These are phyloP conservation scores for Mortierella claussenii DNA, from an alignment of 192 early-diverging fungal genomes.

Conservation along the genomic window DNA sequence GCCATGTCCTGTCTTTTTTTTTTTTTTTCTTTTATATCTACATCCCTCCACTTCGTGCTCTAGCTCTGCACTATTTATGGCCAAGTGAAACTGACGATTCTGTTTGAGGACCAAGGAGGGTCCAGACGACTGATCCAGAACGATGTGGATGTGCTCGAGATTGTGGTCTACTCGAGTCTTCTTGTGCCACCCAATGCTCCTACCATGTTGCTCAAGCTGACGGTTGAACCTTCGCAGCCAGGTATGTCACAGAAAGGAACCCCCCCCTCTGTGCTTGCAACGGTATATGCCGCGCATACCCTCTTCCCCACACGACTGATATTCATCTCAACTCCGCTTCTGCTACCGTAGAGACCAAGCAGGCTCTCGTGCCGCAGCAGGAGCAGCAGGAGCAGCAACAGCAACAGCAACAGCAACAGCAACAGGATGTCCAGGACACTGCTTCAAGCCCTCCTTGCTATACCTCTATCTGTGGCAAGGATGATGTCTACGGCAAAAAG, in stretches of 20 bases:
- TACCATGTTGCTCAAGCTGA: slow-evolving; percentile 24
- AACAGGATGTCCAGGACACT: not conserved
- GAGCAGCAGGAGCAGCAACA: too few relatives aligned
- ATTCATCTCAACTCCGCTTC: too few relatives aligned
- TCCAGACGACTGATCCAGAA: slow-evolving; percentile 1
- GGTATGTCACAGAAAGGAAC: too few relatives aligned
- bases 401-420: too few relatives aligned
- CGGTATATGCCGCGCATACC: too few relatives aligned
- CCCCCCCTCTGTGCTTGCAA: too few relatives aligned
- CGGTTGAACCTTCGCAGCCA: slow-evolving; percentile 5
- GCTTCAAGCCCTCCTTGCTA: not conserved
- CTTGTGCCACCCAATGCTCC: slow-evolving; percentile 12
- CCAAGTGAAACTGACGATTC: slow-evolving; percentile 17
- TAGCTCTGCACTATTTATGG: slow-evolving; percentile 40
- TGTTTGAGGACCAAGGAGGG: slow-evolving; percentile 10
- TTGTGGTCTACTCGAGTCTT: slow-evolving; percentile 5
- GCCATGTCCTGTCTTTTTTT: slow-evolving; percentile 2
- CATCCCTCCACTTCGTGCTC: not conserved
- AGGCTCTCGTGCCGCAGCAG: too few relatives aligned
- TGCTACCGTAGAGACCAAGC: too few relatives aligned
- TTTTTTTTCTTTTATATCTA: not conserved
- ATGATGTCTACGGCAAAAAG: not conserved
- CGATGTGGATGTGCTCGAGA: slow-evolving; percentile 28
- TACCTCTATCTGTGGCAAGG: not conserved
- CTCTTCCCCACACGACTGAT: too few relatives aligned